These are phyloP conservation scores for Didymella segeticola DNA, from an alignment of 2,329 filamentous ascomycete species.

Conservation along the genomic window DNA sequence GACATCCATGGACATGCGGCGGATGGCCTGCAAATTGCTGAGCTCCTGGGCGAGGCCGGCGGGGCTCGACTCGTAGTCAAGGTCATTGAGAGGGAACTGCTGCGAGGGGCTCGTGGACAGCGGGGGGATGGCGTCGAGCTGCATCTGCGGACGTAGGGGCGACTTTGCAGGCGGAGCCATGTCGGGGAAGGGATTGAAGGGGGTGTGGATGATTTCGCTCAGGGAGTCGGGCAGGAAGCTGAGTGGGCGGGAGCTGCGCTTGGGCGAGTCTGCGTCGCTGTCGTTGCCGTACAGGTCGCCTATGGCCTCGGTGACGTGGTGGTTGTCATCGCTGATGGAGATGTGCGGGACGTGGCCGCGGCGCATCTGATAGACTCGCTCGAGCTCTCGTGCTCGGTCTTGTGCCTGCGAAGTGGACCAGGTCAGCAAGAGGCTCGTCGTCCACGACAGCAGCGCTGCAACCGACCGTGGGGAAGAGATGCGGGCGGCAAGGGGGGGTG, in stretches of 20 bases:
- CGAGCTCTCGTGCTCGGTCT: conserved; percentile 54
- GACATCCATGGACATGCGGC: conserved; percentile 95
- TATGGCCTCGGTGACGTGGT: conserved; percentile 94
- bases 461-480: neutral
- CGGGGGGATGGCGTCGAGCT: conserved; percentile 31
- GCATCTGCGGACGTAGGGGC: conserved; percentile 49
- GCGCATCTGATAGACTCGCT: conserved; percentile 58
- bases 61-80: conserved; percentile 89
- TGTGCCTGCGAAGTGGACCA: conserved; percentile 41
- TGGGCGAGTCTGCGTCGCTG: conserved; percentile 63
- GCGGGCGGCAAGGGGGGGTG: conserved; percentile 9
- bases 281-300: conserved; percentile 87
- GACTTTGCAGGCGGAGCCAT: conserved; percentile 51
- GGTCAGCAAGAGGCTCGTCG: conserved; percentile 33
- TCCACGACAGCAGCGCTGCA: neutral
- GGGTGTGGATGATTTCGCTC: conserved; percentile 54
- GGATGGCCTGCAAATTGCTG: conserved; percentile 87
- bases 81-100: conserved; percentile 77
- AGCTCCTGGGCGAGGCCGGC: conserved; percentile 90
- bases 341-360: conserved; percentile 67
- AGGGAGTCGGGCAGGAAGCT: conserved; percentile 73
- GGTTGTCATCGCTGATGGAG: conserved; percentile 84
- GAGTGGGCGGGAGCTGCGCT: conserved; percentile 69
- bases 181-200: conserved; percentile 41
- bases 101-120: conserved; percentile 47